Conservation (phyloP, 2,329 filamentous ascomycete species). For the Fusarium virguliforme region DNA sequence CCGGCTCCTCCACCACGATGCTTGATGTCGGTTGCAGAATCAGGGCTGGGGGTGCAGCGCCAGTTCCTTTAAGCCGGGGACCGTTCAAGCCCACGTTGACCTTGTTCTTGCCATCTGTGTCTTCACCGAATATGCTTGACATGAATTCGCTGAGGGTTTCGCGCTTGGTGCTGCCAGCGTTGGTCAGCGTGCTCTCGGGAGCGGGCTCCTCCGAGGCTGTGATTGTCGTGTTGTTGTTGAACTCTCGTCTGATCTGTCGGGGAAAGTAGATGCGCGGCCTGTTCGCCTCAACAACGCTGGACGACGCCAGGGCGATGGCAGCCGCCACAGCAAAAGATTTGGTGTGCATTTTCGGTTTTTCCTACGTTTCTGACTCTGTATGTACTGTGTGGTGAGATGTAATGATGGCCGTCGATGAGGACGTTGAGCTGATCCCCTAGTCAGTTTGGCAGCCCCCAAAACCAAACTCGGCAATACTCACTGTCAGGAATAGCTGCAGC, state of each 20-base stretch:
- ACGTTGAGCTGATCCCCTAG: slow-evolving; percentile 42
- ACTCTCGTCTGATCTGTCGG: slow-evolving; percentile 69
- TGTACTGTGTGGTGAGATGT: slow-evolving; percentile 41
- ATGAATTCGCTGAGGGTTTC: slow-evolving; percentile 47
- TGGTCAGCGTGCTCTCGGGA: slow-evolving; percentile 32
- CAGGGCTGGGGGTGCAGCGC: slow-evolving; percentile 36
- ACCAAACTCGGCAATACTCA: slow-evolving; percentile 42
- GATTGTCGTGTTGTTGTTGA: slow-evolving; percentile 61
- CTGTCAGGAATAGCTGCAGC: slow-evolving; percentile 67
- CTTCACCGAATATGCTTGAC: slow-evolving; percentile 42
- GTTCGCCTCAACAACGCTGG: slow-evolving; percentile 62
- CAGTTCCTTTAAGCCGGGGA: slow-evolving; percentile 32
- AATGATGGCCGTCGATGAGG: slow-evolving; percentile 40
- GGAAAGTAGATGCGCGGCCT: slow-evolving; percentile 72
- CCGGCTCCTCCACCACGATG: slow-evolving; percentile 25
- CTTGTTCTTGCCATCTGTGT: slow-evolving; percentile 12
- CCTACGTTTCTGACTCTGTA: slow-evolving; percentile 34
- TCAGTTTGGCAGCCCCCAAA: slow-evolving; percentile 1
- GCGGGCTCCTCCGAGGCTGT: slow-evolving; percentile 49
- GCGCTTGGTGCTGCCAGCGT: slow-evolving; percentile 33
- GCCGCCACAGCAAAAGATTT: slow-evolving; percentile 64
- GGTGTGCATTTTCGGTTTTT: slow-evolving; percentile 64
- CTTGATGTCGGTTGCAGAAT: slow-evolving; percentile 46
- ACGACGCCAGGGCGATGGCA: slow-evolving; percentile 65
- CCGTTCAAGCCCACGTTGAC: slow-evolving; percentile 25